Base-by-base conservation (phyloP, 2,329 filamentous ascomycete species). In the Boeremia lycopersici region DNA sequence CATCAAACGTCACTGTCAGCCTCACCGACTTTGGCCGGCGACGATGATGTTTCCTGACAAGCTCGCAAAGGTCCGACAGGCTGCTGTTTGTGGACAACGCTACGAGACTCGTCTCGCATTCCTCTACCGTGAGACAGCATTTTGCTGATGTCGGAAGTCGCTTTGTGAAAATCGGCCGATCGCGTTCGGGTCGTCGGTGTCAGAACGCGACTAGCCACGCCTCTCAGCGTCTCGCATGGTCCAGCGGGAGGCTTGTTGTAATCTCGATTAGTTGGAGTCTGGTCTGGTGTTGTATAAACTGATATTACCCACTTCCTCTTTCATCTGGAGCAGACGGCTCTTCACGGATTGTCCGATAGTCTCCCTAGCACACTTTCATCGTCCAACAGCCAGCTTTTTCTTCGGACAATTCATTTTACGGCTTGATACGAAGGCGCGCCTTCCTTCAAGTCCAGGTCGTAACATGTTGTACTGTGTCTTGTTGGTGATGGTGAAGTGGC, bases 181-280 rank as follows among this genome's bases (percentile, higher is more conserved):
- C 46, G 52, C 40, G 4, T 42, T 50, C 52, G 52, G 52, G 42
- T 55, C 46, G 46, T 55, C 52, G 52, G 41, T 41, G 7, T 47
- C 9, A 23, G 23, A 15, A 29, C 15, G 46, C 46, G 46, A 55
- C 46, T 55, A 55, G 47, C 52, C 46, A 42, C 46, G 41, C 31
- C 46, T 55, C 46, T 49, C 29, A 55, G 41, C 46, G 35, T 46
- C 46, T 41, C 36, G 30, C 45, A 44, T 30, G 12, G 46, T 55
- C 41, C 52, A 55, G 50, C 52, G 52, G 51, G 41, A 50, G 46
- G 52, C 52, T 50, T 44, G 46, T 46, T 55, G 52, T 47, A 36
- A 55, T 55, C 52, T 46, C 41, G 41, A 46, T 55, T 50, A 55
- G 46, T 55, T 41, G 40, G 17, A 47, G 33, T 30, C 40, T 23